Percentiles rank a stretch among this genome's conserved stretches.
Evolutionary conservation across 805 yeast species (phyloP).

Genomic region (Metschnikowia lochheadii): DNA sequence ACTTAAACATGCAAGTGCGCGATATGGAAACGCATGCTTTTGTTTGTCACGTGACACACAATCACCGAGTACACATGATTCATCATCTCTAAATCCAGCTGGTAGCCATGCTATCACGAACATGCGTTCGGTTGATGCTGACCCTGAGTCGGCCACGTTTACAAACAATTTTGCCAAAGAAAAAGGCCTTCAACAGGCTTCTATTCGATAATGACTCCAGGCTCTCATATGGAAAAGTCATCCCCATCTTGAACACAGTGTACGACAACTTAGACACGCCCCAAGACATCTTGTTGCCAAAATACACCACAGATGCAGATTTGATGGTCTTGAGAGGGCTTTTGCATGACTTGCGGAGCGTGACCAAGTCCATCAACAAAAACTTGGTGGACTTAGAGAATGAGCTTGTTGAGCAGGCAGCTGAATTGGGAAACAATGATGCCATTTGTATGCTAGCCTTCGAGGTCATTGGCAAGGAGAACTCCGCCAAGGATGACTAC

Average conservation of each 20-base stretch:
- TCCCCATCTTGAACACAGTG: conserved; percentile 50
- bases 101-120: conserved; percentile 3
- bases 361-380: conserved; percentile 56
- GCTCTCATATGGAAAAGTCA: conserved; percentile 48
- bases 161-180: conserved; percentile 47
- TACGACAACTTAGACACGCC: conserved; percentile 48
- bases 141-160: conserved; percentile 23
- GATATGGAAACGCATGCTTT: not conserved
- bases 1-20: not conserved
- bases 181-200: conserved; percentile 51
- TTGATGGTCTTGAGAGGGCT: conserved; percentile 66
- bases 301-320: conserved; percentile 49
- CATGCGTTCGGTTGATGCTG: conserved; percentile 5
- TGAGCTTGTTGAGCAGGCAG: conserved; percentile 74
- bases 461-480: conserved; percentile 43
- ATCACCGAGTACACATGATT: not conserved
- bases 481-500: conserved; percentile 48
- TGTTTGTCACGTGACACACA: not conserved
- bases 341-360: conserved; percentile 54
- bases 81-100: not conserved
- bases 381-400: conserved; percentile 61
- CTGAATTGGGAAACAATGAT: conserved; percentile 76
- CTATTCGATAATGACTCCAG: conserved; percentile 66
- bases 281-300: conserved; percentile 37
- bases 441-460: conserved; percentile 75